These are phyloP conservation scores for Ceratonia siliqua DNA, from an alignment of 306 rosid genomes.

Conservation along the genomic window DNA sequence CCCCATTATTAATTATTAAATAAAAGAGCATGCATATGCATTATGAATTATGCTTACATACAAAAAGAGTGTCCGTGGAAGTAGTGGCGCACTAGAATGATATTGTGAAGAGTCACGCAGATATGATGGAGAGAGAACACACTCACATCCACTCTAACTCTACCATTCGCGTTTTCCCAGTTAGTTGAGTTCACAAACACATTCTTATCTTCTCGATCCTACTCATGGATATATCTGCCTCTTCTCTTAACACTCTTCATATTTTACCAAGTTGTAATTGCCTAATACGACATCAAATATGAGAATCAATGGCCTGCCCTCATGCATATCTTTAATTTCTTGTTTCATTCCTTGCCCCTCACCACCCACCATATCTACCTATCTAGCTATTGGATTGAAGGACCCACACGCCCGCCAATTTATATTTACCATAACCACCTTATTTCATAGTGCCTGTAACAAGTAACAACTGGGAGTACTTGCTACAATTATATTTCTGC, in stretches of 20 bases:
- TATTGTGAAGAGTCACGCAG: background rate
- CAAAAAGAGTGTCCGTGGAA: background rate
- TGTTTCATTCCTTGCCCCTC: background rate
- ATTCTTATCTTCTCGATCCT: too few relatives aligned
- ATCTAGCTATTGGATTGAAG: background rate
- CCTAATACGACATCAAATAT: constrained; percentile 23
- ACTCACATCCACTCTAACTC: background rate
- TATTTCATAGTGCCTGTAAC: background rate
- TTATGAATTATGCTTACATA: too few relatives aligned
- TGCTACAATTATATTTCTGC: background rate
- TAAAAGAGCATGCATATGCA: background rate
- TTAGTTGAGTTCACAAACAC: background rate
- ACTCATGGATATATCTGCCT: background rate
- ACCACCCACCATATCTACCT: background rate
- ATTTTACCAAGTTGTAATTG: background rate
- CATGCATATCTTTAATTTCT: constrained; percentile 20
- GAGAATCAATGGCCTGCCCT: constrained; percentile 11
- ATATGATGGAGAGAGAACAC: background rate
- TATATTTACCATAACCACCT: background rate
- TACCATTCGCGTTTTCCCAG: background rate
- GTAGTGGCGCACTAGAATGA: constrained; percentile 35
- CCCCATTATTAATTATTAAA: background rate
- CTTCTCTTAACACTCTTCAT: too few relatives aligned
- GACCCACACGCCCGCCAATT: constrained; percentile 8
- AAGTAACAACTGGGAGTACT: background rate